Conservation (phyloP, 306 rosid genomes). For the Glycine tomentella region DNA sequence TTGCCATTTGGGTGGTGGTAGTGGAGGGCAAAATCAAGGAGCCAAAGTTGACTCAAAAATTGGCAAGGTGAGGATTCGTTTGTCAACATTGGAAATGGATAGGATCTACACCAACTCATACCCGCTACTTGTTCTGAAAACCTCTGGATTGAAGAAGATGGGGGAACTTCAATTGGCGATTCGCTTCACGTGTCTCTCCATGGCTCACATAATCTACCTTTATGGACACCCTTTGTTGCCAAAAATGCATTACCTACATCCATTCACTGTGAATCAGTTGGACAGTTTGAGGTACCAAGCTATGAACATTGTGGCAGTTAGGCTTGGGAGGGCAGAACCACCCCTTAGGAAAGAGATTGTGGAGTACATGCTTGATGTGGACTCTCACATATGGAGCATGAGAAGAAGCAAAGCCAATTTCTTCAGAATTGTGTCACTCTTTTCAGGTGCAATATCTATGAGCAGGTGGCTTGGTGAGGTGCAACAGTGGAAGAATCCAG, state of each 20-base stretch:
- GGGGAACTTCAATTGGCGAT: slow-evolving; percentile 83
- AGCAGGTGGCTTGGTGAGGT: slow-evolving; percentile 80
- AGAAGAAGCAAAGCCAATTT: slow-evolving; percentile 89
- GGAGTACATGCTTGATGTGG: slow-evolving; percentile 89
- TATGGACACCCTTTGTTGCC: slow-evolving; percentile 62
- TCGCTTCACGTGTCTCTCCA: slow-evolving; percentile 76
- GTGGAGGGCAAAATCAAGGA: slow-evolving; percentile 45
- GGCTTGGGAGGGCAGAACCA: slow-evolving; percentile 86
- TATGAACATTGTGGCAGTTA: slow-evolving; percentile 72
- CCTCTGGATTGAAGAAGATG: slow-evolving; percentile 78
- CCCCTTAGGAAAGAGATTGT: slow-evolving; percentile 82
- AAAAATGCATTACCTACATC: slow-evolving; percentile 87
- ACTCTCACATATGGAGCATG: slow-evolving; percentile 90
- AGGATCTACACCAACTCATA: slow-evolving; percentile 78
- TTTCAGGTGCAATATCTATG: slow-evolving; percentile 69
- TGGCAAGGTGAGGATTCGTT: slow-evolving; percentile 82
- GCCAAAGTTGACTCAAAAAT: slow-evolving; percentile 61
- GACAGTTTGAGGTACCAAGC: slow-evolving; percentile 81
- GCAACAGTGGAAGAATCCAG: slow-evolving; percentile 74
- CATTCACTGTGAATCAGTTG: slow-evolving; percentile 84
- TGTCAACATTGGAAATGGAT: slow-evolving; percentile 86
- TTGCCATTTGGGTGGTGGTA: slow-evolving; percentile 63
- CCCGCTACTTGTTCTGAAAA: slow-evolving; percentile 69
- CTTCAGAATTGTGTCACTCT: slow-evolving; percentile 69
- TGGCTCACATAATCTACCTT: slow-evolving; percentile 74